Base-by-base conservation (phyloP, 2,329 filamentous ascomycete species). In the Dothistroma septosporum region DNA sequence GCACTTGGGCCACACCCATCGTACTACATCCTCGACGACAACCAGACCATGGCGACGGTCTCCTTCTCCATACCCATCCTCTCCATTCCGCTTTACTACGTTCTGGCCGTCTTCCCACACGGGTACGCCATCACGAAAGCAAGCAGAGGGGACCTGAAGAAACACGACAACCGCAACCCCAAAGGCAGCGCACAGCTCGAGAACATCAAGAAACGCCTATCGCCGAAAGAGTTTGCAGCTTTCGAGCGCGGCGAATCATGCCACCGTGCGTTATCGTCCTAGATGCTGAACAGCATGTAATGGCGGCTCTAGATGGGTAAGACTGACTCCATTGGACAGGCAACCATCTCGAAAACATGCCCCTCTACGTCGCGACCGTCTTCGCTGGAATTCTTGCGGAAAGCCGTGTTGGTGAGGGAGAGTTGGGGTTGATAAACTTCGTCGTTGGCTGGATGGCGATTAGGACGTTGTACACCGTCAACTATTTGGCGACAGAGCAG, bases 331-430 rank as follows among this genome's bases (percentile, higher is more conserved):
- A 37, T 8, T 8, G 8, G 1, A 12, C 35, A 37, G n/a, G 41
- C 31, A 81, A 81, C 64, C 74, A 75, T 31, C 72, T 80, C 62
- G 79, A 82, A 70, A 79, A 76, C 56, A 69, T 81, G 57, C 76
- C 79, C 1, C 62, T 81, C 9, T 81, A 80, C 61, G 67, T 76
- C 10, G 73, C 77, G 1, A 76, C 78, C 1, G 70, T 81, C 9
- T 69, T 80, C 14, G 69, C 77, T 5, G 78, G 76, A 0, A 74
- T 80, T 48, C 64, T 80, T 55, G 79, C 76, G 1, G 72, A 75
- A 55, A 61, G 66, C 41, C 57, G 67, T 53, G 63, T 65, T 2
- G 70, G 68, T 5, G 62, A 61, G 14, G 68, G 66, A n/a, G 63
- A 58, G 22, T 57, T 68, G 6, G 74, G 73, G 1, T 48, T 77